A percentile compares a stretch with the other conserved stretches of the same genome.
Conservation (phyloP, 2,329 filamentous ascomycete genomes). For the Pestalotiopsis sp. region DNA sequence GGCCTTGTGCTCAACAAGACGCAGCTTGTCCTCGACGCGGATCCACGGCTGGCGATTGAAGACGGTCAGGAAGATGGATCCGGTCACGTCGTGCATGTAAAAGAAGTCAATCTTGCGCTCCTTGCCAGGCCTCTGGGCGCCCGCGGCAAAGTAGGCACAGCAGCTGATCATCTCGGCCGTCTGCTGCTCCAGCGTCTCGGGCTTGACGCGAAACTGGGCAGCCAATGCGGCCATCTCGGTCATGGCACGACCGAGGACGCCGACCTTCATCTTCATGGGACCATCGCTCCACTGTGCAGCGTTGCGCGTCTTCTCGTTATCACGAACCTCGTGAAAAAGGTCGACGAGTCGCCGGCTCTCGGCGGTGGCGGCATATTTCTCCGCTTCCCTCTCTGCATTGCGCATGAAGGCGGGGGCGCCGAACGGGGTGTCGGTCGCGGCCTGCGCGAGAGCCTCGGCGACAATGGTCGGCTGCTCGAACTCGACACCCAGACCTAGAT, state of each 20-base stretch:
- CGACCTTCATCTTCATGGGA: slow-evolving; percentile 58
- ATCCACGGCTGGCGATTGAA: slow-evolving; percentile 36
- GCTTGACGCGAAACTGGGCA: slow-evolving; percentile 47
- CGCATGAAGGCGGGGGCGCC: slow-evolving; percentile 52
- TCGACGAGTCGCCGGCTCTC: slow-evolving; percentile 18
- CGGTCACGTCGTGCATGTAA: slow-evolving; percentile 38
- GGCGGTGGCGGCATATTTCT: not conserved
- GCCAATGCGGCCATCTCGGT: slow-evolving; percentile 60
- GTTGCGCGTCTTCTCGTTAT: slow-evolving; percentile 51
- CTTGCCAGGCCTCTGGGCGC: slow-evolving; percentile 54
- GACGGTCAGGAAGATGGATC: slow-evolving; percentile 33
- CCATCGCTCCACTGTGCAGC: slow-evolving; percentile 42
- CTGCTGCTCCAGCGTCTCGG: slow-evolving; percentile 37
- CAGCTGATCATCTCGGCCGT: slow-evolving; percentile 31
- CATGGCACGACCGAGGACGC: slow-evolving; percentile 57
- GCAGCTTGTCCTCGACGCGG: slow-evolving; percentile 44
- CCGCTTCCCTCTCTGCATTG: slow-evolving; percentile 17
- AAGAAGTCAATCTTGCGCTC: slow-evolving; percentile 71
- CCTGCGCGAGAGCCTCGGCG: slow-evolving; percentile 68
- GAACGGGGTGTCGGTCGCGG: slow-evolving; percentile 54
- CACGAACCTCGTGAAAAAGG: slow-evolving; percentile 26
- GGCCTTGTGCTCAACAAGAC: slow-evolving; percentile 69
- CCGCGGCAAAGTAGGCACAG: slow-evolving; percentile 25
- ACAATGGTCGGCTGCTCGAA: slow-evolving; percentile 69
- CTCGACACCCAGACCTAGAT: slow-evolving; percentile 70